Conservation (phyloP, 2,329 filamentous ascomycete species). For the Trichoderma citrinoviride region DNA sequence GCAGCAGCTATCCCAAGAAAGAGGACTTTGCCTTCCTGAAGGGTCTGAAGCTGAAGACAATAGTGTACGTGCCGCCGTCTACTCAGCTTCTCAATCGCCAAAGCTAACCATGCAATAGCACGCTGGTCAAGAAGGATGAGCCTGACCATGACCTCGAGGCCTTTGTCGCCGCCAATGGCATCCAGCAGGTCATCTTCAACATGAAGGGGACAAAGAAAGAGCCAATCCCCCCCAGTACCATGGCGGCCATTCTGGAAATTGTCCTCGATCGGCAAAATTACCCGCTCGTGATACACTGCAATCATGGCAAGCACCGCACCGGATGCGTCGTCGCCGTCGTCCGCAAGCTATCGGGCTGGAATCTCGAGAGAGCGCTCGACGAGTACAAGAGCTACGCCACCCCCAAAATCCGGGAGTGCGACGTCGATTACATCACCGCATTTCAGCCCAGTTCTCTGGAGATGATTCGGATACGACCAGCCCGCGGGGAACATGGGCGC, state of each 20-base stretch:
- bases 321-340: constrained; percentile 83
- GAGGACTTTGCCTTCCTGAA: constrained; percentile 70
- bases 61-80: constrained; percentile 58
- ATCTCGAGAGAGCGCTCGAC: constrained; percentile 57
- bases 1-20: constrained; percentile 74
- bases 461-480: neutral
- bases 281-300: constrained; percentile 85
- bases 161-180: constrained; percentile 66
- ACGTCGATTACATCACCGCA: constrained; percentile 55
- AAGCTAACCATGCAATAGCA: constrained; percentile 40
- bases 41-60: constrained; percentile 69
- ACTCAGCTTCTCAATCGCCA: too few relatives aligned
- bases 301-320: constrained; percentile 90
- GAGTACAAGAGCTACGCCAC: constrained; percentile 71
- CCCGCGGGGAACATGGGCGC: constrained; percentile 5
- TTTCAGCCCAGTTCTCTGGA: constrained; percentile 46
- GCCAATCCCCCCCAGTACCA: constrained; percentile 62
- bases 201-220: constrained; percentile 89
- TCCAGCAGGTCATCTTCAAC: constrained; percentile 70
- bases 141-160: constrained; percentile 48
- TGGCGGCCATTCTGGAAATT: constrained; percentile 68
- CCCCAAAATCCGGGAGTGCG: constrained; percentile 59
- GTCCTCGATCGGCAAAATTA: constrained; percentile 72
- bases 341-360: constrained; percentile 70
- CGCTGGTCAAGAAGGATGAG: constrained; percentile 62